These are phyloP conservation scores for Penicillium thymicola DNA, from an alignment of 2,329 filamentous ascomycete genomes.

Conservation along the genomic window DNA sequence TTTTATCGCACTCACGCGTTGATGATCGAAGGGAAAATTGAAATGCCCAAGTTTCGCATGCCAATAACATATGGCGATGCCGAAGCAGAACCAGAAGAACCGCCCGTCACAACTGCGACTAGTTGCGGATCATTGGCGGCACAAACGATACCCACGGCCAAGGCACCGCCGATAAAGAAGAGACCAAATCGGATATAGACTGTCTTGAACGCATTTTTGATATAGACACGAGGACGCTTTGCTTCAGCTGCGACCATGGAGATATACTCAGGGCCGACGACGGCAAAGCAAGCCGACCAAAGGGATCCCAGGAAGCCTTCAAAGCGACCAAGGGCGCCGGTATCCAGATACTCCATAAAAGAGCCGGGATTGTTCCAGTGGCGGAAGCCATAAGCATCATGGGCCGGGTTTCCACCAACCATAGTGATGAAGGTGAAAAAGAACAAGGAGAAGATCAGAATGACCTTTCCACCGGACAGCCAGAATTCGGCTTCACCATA, in stretches of 20 bases:
- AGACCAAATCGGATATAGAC: constrained; percentile 72
- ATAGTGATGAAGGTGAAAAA: constrained; percentile 75
- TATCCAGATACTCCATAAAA: constrained; percentile 62
- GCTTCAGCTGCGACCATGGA: constrained; percentile 62
- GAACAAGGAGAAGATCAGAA: constrained; percentile 66
- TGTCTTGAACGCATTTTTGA: constrained; percentile 71
- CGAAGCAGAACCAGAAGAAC: constrained; percentile 40
- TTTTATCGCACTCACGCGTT: constrained; percentile 45
- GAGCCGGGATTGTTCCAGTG: constrained; percentile 61
- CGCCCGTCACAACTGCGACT: constrained; percentile 11
- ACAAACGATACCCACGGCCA: constrained; percentile 67
- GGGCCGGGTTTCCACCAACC: constrained; percentile 71
- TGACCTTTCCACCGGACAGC: constrained; percentile 57
- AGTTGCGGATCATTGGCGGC: constrained; percentile 57
- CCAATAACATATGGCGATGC: constrained; percentile 64
- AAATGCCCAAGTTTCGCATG: constrained; percentile 55
- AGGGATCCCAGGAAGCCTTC: constrained; percentile 62
- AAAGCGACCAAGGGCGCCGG: constrained; percentile 58
- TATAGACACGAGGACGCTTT: constrained; percentile 62
- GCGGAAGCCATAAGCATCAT: constrained; percentile 68
- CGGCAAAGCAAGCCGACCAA: constrained; percentile 64
- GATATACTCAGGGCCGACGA: constrained; percentile 64
- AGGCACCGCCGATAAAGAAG: constrained; percentile 70
- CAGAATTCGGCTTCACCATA: constrained; percentile 62
- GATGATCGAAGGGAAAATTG: constrained; percentile 55